A percentile compares a stretch with the other conserved stretches of the same genome.
Conservation (phyloP, 2,329 filamentous ascomycete genomes). For the Sclerotinia trifoliorum region DNA sequence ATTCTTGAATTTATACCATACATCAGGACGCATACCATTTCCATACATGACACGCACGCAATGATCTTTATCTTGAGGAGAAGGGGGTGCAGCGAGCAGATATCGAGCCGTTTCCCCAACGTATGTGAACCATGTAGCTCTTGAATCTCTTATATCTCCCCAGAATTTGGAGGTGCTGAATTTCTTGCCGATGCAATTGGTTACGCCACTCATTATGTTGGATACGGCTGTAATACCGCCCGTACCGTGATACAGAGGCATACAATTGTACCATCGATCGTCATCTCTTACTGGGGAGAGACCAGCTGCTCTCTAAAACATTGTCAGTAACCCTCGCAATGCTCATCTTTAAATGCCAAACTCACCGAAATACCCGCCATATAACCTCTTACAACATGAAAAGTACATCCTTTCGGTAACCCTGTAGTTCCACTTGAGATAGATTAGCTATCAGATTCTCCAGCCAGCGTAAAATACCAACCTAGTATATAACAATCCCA, state of each 20-base stretch:
- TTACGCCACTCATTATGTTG: conserved; percentile 44
- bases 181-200: conserved; percentile 61
- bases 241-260: conserved; percentile 24
- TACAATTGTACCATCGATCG: conserved; percentile 72
- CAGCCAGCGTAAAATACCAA: conserved; percentile 32
- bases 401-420: conserved; percentile 67
- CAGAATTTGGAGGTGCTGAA: conserved; percentile 72
- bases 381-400: conserved; percentile 51
- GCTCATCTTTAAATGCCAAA: not conserved
- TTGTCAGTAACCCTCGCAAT: not conserved
- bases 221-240: conserved; percentile 45
- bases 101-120: conserved; percentile 77
- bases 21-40: conserved; percentile 67
- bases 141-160: conserved; percentile 65
- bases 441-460: not conserved
- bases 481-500: conserved; percentile 69
- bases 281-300: conserved; percentile 30
- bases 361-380: conserved; percentile 33
- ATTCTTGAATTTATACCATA: conserved; percentile 63
- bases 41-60: conserved; percentile 59
- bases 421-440: conserved; percentile 66
- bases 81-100: conserved; percentile 64
- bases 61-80: conserved; percentile 60
- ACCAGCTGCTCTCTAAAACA: not conserved
- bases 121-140: conserved; percentile 71